phyloP scores from a whole-genome alignment of 164 flowering plant species.

The Berberis vulgaris region DNA sequence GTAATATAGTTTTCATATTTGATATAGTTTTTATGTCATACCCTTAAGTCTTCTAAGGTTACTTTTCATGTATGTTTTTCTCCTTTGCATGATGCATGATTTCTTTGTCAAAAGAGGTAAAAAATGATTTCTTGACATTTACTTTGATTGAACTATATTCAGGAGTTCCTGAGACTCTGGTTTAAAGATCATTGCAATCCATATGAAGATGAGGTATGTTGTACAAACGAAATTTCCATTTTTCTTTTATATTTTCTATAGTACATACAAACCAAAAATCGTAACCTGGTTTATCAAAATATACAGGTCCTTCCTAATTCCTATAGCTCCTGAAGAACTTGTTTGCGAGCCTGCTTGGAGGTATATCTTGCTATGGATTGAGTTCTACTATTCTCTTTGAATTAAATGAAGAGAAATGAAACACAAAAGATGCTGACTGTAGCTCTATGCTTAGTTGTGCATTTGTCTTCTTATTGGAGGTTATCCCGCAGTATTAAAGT shows the following conservation, averaged over 20 bases:
- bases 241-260: neutral
- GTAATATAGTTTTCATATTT: too few relatives aligned
- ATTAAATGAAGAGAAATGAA: too few relatives aligned
- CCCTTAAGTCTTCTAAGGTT: too few relatives aligned
- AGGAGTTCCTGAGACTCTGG: constrained; percentile 96
- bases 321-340: constrained; percentile 84
- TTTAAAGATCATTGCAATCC: constrained; percentile 88
- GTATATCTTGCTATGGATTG: constrained; percentile 28
- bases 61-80: too few relatives aligned
- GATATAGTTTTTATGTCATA: too few relatives aligned
- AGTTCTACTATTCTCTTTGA: too few relatives aligned
- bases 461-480: too few relatives aligned
- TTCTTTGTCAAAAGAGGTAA: too few relatives aligned
- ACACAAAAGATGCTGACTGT: too few relatives aligned
- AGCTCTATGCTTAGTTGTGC: too few relatives aligned
- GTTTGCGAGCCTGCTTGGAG: constrained; percentile 82
- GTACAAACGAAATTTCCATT: neutral
- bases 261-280: constrained; percentile 1
- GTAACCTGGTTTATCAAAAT: constrained; percentile 7
- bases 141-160: neutral
- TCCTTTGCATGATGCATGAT: too few relatives aligned
- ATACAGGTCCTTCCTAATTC: constrained; percentile 51
- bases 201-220: constrained; percentile 67
- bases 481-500: too few relatives aligned
- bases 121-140: neutral